Conservation (phyloP, 2,329 filamentous ascomycete genomes). For the Aspergillus versicolor region DNA sequence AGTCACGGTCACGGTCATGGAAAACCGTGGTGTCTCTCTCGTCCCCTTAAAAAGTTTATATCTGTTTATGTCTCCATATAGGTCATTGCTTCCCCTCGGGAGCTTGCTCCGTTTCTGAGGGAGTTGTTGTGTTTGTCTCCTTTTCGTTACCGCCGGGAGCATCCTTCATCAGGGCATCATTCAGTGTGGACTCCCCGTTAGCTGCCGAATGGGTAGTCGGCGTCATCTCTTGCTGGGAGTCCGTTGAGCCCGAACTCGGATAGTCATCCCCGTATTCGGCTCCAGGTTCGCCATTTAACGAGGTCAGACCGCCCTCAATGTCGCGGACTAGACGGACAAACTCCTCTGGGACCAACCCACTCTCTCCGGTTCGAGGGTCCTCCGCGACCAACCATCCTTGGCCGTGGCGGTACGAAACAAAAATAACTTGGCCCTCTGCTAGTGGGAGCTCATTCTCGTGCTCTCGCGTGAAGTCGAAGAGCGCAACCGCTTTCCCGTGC, state of each 20-base stretch:
- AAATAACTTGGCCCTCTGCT: constrained; percentile 91
- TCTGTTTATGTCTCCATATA: not conserved
- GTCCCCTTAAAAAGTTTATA: not conserved
- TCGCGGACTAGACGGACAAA: constrained; percentile 91
- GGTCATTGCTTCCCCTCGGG: not conserved
- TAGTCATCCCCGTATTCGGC: constrained; percentile 48
- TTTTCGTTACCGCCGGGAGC: not conserved
- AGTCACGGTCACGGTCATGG: not conserved
- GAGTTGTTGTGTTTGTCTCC: not conserved
- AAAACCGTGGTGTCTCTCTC: not conserved
- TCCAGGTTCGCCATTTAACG: constrained; percentile 58
- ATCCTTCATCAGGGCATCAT: not conserved
- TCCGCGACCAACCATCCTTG: constrained; percentile 97
- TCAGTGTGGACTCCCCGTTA: constrained; percentile 6
- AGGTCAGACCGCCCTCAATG: constrained; percentile 85
- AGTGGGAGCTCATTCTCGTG: constrained; percentile 95
- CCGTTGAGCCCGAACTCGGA: constrained; percentile 55
- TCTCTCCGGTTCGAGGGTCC: constrained; percentile 90
- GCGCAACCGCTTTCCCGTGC: constrained; percentile 90
- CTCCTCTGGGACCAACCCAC: constrained; percentile 91
- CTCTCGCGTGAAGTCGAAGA: constrained; percentile 92
- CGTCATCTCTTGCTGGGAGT: constrained; percentile 31
- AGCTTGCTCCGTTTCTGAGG: not conserved
- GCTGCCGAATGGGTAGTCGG: constrained; percentile 21
- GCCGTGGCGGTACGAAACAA: constrained; percentile 92